Evolutionary conservation across 306 rosid genomes (phyloP).

Genomic region (Pyrus bretschneideri): DNA sequence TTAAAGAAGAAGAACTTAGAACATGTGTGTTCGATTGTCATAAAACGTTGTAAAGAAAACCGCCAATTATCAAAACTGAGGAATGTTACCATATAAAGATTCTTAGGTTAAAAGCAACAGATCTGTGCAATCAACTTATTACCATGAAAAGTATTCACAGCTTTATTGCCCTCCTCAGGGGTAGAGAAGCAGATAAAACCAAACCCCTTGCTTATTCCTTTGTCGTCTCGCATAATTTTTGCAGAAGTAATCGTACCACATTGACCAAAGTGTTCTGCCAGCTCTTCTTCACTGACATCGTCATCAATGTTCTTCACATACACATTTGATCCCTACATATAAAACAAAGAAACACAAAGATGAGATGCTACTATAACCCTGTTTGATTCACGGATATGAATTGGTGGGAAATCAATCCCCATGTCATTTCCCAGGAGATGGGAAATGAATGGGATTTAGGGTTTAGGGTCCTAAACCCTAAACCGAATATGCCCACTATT

Average conservation of each 20-base stretch:
- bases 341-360: conserved; percentile 12
- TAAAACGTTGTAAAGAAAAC: background rate
- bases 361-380: background rate
- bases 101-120: background rate
- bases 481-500: too few species aligned
- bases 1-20: background rate
- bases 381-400: background rate
- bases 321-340: conserved; percentile 64
- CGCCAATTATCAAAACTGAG: background rate
- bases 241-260: conserved; percentile 84
- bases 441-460: too few species aligned
- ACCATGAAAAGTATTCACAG: conserved; percentile 79
- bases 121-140: conserved; percentile 21
- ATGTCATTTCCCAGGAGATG: too few species aligned
- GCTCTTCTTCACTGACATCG: conserved; percentile 55
- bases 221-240: conserved; percentile 69
- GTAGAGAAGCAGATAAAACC: conserved; percentile 86
- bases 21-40: background rate
- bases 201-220: conserved; percentile 79
- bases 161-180: conserved; percentile 83
- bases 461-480: too few species aligned
- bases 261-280: conserved; percentile 49
- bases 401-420: too few species aligned
- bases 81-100: background rate
- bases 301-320: conserved; percentile 90